Evolutionary conservation across 176 grass and related monocot species (phyloP).

Genomic region (Saccharum spontaneum): DNA sequence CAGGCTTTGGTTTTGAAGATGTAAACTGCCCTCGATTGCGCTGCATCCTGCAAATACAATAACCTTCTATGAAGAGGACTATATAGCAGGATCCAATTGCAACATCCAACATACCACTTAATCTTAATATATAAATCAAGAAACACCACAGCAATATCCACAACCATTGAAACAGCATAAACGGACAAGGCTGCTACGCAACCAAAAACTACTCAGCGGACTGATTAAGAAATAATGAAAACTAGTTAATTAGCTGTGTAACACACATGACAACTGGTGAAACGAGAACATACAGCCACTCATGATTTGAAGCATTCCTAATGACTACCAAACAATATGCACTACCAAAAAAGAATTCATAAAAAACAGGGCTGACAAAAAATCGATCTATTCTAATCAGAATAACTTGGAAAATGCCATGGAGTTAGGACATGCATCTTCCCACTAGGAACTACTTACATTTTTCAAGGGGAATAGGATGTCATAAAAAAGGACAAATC

Average conservation of each 20-base stretch:
- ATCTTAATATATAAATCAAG: slow-evolving; percentile 12
- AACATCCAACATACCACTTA: not conserved
- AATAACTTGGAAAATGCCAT: not conserved
- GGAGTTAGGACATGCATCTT: not conserved
- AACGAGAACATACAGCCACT: not conserved
- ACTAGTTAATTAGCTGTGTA: not conserved
- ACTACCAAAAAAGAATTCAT: not conserved
- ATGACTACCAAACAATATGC: not conserved
- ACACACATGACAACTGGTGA: not conserved
- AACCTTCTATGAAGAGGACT: not conserved
- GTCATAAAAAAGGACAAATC: not conserved
- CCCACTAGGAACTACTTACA: not conserved
- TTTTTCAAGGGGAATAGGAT: not conserved
- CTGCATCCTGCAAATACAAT: slow-evolving; percentile 76
- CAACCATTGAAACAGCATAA: not conserved
- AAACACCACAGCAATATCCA: not conserved
- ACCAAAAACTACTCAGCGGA: not conserved
- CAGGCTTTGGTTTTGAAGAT: slow-evolving; percentile 88
- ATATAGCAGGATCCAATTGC: not conserved
- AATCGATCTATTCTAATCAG: not conserved
- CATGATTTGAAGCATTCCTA: not conserved
- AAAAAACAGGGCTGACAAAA: not conserved
- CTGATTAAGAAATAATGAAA: not conserved
- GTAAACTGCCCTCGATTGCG: slow-evolving; percentile 97
- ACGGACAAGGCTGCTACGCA: not conserved